A percentile compares a stretch with the other conserved stretches of the same genome.
Evolutionary conservation across 108 stramenopile species (phyloP).

Genomic region (Chaetoceros muelleri): DNA sequence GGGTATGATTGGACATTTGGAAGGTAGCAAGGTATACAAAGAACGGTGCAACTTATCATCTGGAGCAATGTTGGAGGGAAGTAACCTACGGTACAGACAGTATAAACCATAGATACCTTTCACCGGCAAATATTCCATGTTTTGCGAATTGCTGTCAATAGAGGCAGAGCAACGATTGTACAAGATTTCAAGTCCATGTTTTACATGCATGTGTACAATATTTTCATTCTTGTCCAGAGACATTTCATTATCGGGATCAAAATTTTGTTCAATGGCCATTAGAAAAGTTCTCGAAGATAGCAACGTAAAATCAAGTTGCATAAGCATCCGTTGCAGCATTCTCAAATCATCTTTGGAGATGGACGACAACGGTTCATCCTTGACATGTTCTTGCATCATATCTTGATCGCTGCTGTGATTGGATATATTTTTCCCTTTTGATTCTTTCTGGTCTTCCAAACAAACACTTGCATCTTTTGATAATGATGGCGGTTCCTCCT

Average conservation of each 20-base stretch:
- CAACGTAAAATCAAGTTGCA: constrained; percentile 30
- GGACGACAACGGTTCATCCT: too few relatives aligned
- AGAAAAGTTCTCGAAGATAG: constrained; percentile 32
- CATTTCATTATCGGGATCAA: too few relatives aligned
- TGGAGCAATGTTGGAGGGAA: constrained; percentile 26
- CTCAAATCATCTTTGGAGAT: constrained; percentile 22
- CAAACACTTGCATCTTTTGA: background rate
- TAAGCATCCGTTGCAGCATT: constrained; percentile 33
- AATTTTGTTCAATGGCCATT: constrained; percentile 38
- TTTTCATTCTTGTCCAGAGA: constrained; percentile 27
- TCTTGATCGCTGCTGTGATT: too few relatives aligned
- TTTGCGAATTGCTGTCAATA: too few relatives aligned
- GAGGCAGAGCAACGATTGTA: too few relatives aligned
- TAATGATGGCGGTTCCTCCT: background rate
- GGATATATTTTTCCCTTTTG: too few relatives aligned
- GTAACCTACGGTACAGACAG: constrained; percentile 27
- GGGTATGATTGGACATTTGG: constrained; percentile 25
- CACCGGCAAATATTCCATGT: constrained; percentile 16
- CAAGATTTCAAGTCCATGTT: constrained; percentile 27
- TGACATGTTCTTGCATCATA: too few relatives aligned
- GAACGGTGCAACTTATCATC: constrained; percentile 33
- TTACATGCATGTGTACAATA: constrained; percentile 26
- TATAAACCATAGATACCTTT: constrained; percentile 36
- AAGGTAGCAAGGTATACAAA: constrained; percentile 28
- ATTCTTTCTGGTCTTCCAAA: too few relatives aligned